Evolutionary conservation across 352 stramenopile species (phyloP).

Genomic region (Pythium sukuiense): DNA sequence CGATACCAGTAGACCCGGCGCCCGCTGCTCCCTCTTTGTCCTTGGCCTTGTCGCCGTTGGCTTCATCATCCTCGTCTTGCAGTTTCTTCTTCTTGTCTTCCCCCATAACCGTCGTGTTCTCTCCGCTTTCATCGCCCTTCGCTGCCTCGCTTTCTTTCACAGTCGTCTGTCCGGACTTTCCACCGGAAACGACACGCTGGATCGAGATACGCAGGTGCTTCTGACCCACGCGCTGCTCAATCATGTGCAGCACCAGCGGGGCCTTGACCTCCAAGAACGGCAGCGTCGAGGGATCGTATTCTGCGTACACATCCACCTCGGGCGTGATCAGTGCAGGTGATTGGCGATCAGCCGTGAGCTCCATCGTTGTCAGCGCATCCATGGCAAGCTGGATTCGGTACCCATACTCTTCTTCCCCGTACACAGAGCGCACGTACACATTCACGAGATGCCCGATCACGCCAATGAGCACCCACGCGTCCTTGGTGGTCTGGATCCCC

Average conservation of each 20-base stretch:
- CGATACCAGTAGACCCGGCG: conserved; percentile 6
- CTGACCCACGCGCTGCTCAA: conserved; percentile 75
- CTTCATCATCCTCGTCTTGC: conserved; percentile 35
- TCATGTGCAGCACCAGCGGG: conserved; percentile 85
- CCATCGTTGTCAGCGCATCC: conserved; percentile 85
- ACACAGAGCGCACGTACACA: conserved; percentile 75
- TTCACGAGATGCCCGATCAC: conserved; percentile 83
- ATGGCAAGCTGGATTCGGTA: conserved; percentile 86
- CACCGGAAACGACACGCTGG: conserved; percentile 70
- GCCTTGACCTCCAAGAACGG: conserved; percentile 83
- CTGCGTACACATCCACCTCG: conserved; percentile 83
- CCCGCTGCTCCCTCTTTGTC: conserved; percentile 20
- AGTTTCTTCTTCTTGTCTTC: conserved; percentile 41
- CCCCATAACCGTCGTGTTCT: conserved; percentile 21
- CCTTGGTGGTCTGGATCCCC: conserved; percentile 82
- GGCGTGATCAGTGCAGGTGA: conserved; percentile 66
- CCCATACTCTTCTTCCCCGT: conserved; percentile 82
- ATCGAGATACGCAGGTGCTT: conserved; percentile 78
- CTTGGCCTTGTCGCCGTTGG: conserved; percentile 25
- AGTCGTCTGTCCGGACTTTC: conserved; percentile 10
- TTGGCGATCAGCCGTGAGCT: conserved; percentile 64
- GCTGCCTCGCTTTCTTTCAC: conserved; percentile 29
- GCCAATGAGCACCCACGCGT: conserved; percentile 83
- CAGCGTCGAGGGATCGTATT: conserved; percentile 73
- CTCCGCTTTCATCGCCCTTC: conserved; percentile 30